Evolutionary conservation across 2,329 filamentous ascomycete genomes (phyloP).

Genomic region (Aspergillus sp.): DNA sequence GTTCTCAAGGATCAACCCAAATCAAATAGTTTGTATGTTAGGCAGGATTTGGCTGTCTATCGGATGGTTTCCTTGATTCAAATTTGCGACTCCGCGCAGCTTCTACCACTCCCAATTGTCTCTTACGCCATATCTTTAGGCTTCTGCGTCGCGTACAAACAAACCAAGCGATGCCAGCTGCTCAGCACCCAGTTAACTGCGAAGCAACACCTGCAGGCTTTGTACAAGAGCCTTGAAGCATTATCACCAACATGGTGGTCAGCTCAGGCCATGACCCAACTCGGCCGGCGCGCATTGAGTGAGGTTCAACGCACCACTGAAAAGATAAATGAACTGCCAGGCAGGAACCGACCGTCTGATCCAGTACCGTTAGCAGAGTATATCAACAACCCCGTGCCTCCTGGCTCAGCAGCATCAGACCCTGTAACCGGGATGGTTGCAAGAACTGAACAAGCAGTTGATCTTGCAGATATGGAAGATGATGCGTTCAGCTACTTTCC

Average conservation of each 20-base stretch:
- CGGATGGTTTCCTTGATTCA: slow-evolving; percentile 3
- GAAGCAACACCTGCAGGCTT: slow-evolving; percentile 7
- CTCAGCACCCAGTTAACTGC: slow-evolving; percentile 10
- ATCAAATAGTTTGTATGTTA: slow-evolving; percentile 4
- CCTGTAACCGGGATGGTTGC: no score
- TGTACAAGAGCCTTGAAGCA: slow-evolving; percentile 12
- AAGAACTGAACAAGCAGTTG: neutral
- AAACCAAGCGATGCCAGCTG: slow-evolving; percentile 12
- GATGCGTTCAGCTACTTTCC: neutral
- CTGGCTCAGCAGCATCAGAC: neutral
- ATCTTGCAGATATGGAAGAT: neutral
- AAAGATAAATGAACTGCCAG: neutral
- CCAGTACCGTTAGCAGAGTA: neutral
- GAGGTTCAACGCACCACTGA: slow-evolving; percentile 9
- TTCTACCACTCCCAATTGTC: slow-evolving; percentile 14
- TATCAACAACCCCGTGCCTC: neutral
- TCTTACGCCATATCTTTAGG: slow-evolving; percentile 16
- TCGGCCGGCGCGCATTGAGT: slow-evolving; percentile 11
- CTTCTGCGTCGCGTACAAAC: slow-evolving; percentile 19
- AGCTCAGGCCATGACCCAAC: slow-evolving; percentile 14
- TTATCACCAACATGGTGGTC: slow-evolving; percentile 16
- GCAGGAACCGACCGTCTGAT: neutral
- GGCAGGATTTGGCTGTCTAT: slow-evolving; percentile 9
- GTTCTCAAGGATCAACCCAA: slow-evolving; percentile 11
- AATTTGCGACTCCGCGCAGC: slow-evolving; percentile 3